Percentiles rank a stretch among this genome's conserved stretches.
Conservation (phyloP, 2,329 filamentous ascomycete species). For the Paecilomyces formosus region DNA sequence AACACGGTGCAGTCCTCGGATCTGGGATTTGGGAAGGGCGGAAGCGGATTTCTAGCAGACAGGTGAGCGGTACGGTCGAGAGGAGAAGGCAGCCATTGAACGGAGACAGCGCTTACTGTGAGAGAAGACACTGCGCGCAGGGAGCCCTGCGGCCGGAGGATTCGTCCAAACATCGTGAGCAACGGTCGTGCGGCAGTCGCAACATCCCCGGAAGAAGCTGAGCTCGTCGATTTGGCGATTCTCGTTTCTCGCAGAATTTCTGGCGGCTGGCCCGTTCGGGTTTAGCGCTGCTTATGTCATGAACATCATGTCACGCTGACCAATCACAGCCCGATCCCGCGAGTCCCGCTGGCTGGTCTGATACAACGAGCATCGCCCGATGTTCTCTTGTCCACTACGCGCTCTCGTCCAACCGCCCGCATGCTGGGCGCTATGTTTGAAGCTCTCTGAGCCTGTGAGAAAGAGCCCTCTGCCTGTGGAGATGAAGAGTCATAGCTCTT, state of each 20-base stretch:
- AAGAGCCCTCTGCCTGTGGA: constrained; percentile 4
- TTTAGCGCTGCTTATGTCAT: constrained; percentile 21
- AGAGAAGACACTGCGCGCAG: constrained; percentile 33
- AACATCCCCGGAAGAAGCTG: constrained; percentile 5
- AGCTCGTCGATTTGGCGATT: constrained; percentile 4
- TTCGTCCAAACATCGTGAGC: constrained; percentile 35
- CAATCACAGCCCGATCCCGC: constrained; percentile 6
- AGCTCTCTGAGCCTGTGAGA: neutral
- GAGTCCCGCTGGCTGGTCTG: neutral
- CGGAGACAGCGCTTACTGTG: constrained; percentile 14
- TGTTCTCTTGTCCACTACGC: neutral
- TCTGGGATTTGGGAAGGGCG: constrained; percentile 29
- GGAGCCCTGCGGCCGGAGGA: constrained; percentile 36
- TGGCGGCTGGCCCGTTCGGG: constrained; percentile 18
- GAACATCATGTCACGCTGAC: constrained; percentile 1
- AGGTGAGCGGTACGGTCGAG: constrained; percentile 7
- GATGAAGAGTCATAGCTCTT: constrained; percentile 5
- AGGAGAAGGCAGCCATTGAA: constrained; percentile 4
- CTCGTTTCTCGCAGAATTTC: constrained; percentile 26
- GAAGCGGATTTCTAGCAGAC: constrained; percentile 23
- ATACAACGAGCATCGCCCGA: neutral
- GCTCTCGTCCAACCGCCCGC: constrained; percentile 2
- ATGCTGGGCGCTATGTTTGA: neutral
- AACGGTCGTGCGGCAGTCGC: constrained; percentile 9
- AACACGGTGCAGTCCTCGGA: constrained; percentile 36